Conservation (phyloP, 2,329 filamentous ascomycete species). For the Clonostachys byssicola region DNA sequence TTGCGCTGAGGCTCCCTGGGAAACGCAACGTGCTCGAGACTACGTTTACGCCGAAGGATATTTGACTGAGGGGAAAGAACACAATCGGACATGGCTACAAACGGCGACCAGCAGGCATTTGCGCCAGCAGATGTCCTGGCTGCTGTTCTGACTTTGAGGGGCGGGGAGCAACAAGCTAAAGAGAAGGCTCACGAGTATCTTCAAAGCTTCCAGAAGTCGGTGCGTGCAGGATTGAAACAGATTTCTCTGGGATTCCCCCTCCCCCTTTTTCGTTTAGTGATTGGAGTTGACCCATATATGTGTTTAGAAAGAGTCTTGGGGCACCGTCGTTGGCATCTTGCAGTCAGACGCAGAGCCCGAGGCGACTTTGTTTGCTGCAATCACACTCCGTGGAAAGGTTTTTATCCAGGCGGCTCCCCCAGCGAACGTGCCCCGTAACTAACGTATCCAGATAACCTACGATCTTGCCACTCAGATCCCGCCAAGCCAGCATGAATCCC, state of each 20-base stretch:
- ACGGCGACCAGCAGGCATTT: conserved; percentile 65
- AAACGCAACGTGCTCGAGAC: too few relatives aligned
- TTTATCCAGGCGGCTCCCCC: background rate
- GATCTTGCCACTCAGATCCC: conserved; percentile 85
- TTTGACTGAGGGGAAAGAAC: background rate
- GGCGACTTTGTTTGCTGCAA: conserved; percentile 91
- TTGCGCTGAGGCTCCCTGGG: too few relatives aligned
- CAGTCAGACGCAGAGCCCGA: conserved; percentile 78
- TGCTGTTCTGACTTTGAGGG: conserved; percentile 89
- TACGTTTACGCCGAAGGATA: too few relatives aligned
- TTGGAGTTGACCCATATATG: background rate
- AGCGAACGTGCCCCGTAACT: conserved; percentile 1
- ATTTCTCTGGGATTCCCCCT: too few relatives aligned
- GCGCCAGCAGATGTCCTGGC: conserved; percentile 72
- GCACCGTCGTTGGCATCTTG: conserved; percentile 78
- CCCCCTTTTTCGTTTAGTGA: conserved; percentile 6
- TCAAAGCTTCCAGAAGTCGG: conserved; percentile 97
- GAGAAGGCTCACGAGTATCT: conserved; percentile 87
- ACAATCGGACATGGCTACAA: conserved; percentile 60
- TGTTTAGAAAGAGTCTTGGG: conserved; percentile 81
- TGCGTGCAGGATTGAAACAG: conserved; percentile 30
- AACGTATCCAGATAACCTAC: conserved; percentile 74
- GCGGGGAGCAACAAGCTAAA: conserved; percentile 77
- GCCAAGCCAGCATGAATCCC: conserved; percentile 64
- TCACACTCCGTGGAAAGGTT: conserved; percentile 97